Base-by-base conservation (phyloP, 2,329 filamentous ascomycete genomes). In the Penicillium sp. region DNA sequence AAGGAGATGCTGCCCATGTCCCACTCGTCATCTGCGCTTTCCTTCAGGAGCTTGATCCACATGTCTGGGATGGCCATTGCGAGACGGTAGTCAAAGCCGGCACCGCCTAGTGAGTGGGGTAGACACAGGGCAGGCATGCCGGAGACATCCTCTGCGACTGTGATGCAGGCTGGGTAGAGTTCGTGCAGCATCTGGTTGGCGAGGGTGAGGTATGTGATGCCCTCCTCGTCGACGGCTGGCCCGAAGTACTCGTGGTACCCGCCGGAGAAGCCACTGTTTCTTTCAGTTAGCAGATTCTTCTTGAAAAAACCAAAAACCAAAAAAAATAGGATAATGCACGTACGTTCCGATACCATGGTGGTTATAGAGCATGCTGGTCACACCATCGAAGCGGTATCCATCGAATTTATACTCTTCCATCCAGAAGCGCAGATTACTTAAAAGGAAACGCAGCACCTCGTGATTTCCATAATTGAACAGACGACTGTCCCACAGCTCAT, bases 171-270 rank as follows among this genome's bases (percentile, higher is more conserved):
- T 0, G 94, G 92, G 68, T 96, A 97, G 18, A 97, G 77, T n/a
- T 84, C 77, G 75, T 97, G 94, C 50, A 99, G 81, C 87, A 99
- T 86, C 77, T 97, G 90, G 72, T 99, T 99, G 44, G 94, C 94
- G 49, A 99, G 76, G 87, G 96, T 96, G 60, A 99, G 84, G 74
- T 99, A 99, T 16, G 91, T 90, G 22, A 97, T 86, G 31, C 91
- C 93, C 67, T 97, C 94, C 64, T 96, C 90, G 62, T 99, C 94
- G 29, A 97, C 93, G 24, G 83, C 83, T 5, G 86, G 79, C 7
- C 94, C 94, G 70, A 97, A 99, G 74, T 99, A 99, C 75, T 99
- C 94, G 70, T 99, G 94, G 71, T 99, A 99, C 16, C 93, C 93
- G 55, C 94, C 94, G 18, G 92, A 97, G 74, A 99, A 99, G 18